A percentile compares a stretch with the other conserved stretches of the same genome.
phyloP scores from a whole-genome alignment of 2,329 filamentous ascomycete genomes.

The Aspergillus quadricinctus region DNA sequence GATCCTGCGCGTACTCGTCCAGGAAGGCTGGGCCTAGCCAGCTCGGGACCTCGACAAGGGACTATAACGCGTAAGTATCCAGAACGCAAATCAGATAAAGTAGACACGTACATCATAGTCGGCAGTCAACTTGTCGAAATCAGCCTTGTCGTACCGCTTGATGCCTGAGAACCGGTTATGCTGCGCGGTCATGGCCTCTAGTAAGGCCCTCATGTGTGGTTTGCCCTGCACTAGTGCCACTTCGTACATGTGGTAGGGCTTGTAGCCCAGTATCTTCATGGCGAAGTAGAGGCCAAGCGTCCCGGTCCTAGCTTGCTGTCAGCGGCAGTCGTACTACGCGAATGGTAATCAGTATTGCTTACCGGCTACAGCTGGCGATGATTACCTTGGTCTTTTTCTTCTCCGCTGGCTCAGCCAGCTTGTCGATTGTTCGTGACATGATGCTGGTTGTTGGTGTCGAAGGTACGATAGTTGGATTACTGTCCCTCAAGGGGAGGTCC shows the following conservation, averaged over 20 bases:
- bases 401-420: conserved; percentile 11
- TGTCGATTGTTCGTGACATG: conserved; percentile 21
- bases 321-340: no score
- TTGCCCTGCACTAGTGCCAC: conserved; percentile 3
- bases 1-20: conserved; percentile 16
- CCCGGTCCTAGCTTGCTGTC: conserved; percentile 12
- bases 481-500: no score
- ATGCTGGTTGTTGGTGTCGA: background rate
- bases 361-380: conserved; percentile 22
- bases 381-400: conserved; percentile 18
- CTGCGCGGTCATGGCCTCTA: conserved; percentile 15
- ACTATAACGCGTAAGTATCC: conserved; percentile 3
- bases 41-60: conserved; percentile 19
- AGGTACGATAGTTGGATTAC: no score
- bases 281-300: conserved; percentile 20
- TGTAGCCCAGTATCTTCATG: conserved; percentile 20
- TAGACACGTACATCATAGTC: conserved; percentile 14
- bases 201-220: conserved; percentile 14
- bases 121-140: conserved; percentile 18
- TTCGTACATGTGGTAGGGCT: conserved; percentile 20
- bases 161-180: conserved; percentile 16
- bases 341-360: background rate
- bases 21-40: conserved; percentile 15
- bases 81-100: background rate
- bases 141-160: conserved; percentile 10